phyloP scores from a whole-genome alignment of 2,329 filamentous ascomycete genomes.

The Mycosphaerella sp. region DNA sequence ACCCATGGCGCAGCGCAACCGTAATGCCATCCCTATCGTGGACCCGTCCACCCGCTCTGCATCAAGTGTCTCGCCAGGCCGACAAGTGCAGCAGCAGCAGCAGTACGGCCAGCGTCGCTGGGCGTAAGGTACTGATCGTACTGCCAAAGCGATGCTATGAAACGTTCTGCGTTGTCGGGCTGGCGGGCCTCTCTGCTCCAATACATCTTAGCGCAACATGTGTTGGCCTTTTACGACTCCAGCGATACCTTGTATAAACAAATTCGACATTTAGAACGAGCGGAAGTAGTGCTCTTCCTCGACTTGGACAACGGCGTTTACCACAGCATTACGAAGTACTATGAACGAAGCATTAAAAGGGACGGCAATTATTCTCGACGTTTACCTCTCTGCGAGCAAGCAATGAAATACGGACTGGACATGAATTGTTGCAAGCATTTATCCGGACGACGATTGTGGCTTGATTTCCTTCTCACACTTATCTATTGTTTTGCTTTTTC shows the following conservation, averaged over 20 bases:
- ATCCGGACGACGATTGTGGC: not conserved
- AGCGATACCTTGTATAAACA: constrained; percentile 27
- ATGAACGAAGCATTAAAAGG: constrained; percentile 15
- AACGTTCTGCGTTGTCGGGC: constrained; percentile 25
- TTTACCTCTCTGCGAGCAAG: constrained; percentile 1
- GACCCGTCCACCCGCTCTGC: constrained; percentile 90
- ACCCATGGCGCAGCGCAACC: constrained; percentile 77
- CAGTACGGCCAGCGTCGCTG: constrained; percentile 45
- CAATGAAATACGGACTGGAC: constrained; percentile 1
- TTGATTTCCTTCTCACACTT: not conserved
- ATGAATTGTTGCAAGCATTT: not conserved
- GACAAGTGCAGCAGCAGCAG: constrained; percentile 51
- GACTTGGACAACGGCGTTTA: constrained; percentile 22
- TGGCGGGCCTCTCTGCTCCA: constrained; percentile 21
- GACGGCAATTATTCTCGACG: constrained; percentile 14
- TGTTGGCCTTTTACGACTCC: constrained; percentile 12
- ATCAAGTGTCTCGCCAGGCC: constrained; percentile 66
- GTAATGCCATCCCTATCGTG: constrained; percentile 96
- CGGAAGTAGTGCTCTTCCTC: constrained; percentile 12
- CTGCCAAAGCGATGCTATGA: constrained; percentile 17
- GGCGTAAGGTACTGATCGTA: constrained; percentile 32
- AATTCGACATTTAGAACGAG: constrained; percentile 19
- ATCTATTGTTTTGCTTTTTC: not conserved
- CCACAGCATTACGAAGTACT: constrained; percentile 24
- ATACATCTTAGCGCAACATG: constrained; percentile 6